phyloP scores from a whole-genome alignment of 2,329 filamentous ascomycete species.

The Fusarium dimerum region DNA sequence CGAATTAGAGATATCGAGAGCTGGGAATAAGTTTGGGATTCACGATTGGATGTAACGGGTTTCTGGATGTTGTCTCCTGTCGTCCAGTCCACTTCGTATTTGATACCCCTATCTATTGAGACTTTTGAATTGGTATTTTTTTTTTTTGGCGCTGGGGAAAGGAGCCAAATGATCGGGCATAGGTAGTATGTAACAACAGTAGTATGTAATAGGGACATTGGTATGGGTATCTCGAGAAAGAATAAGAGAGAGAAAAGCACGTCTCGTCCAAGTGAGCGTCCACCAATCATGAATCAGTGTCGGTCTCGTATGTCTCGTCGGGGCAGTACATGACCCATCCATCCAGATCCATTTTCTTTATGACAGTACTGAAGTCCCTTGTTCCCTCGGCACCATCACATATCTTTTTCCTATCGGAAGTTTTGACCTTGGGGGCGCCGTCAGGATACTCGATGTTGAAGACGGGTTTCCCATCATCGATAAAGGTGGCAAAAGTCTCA shows the following conservation, averaged over 20 bases:
- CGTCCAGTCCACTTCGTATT: no score
- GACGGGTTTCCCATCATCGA: conserved; percentile 63
- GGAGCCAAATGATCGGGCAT: no score
- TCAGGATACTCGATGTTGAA: conserved; percentile 73
- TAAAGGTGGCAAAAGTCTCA: conserved; percentile 56
- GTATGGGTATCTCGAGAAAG: no score
- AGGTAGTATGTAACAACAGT: no score
- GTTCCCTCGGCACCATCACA: conserved; percentile 49
- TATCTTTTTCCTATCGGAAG: conserved; percentile 36
- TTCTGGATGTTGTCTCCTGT: no score
- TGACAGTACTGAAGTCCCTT: conserved; percentile 60
- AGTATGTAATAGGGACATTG: no score
- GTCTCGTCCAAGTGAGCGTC: neutral
- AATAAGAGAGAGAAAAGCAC: no score
- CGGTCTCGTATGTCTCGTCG: conserved; percentile 32
- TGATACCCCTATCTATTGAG: no score
- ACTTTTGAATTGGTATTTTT: no score
- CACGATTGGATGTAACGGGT: no score
- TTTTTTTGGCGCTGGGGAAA: no score
- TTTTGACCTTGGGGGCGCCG: conserved; percentile 42
- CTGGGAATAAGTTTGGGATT: neutral
- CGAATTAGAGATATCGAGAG: conserved; percentile 8
- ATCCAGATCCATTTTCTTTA: conserved; percentile 66
- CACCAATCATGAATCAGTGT: conserved; percentile 11
- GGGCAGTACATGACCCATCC: conserved; percentile 62